phyloP scores from a whole-genome alignment of 208 protist genomes.

The Leishmania gerbilli region DNA sequence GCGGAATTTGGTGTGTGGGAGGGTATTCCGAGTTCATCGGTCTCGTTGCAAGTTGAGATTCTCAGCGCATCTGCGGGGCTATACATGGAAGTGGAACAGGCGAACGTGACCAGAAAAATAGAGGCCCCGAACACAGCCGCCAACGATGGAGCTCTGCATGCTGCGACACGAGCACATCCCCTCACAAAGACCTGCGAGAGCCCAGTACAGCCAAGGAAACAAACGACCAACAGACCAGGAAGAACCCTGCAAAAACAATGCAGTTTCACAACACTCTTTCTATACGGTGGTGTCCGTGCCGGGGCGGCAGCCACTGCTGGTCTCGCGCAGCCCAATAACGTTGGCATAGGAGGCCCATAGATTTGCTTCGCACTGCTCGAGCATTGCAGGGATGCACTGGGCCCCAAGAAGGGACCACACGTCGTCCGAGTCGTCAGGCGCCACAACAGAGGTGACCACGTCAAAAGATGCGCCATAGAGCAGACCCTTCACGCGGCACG shows the following conservation, averaged over 20 bases:
- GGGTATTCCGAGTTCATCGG: background rate
- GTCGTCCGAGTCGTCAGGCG: slow-evolving; percentile 24
- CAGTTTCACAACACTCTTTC: background rate
- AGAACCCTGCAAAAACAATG: background rate
- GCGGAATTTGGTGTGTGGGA: background rate
- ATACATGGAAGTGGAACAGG: background rate
- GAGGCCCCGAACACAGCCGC: background rate
- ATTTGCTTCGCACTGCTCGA: slow-evolving; percentile 78
- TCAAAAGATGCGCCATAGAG: slow-evolving; percentile 81
- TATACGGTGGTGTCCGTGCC: background rate
- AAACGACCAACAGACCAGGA: background rate
- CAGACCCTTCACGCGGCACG: slow-evolving; percentile 40
- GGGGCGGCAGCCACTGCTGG: too few relatives aligned
- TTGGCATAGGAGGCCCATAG: slow-evolving; percentile 76
- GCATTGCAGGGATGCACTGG: slow-evolving; percentile 40
- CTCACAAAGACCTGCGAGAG: background rate
- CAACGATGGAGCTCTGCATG: background rate
- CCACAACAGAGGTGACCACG: slow-evolving; percentile 24
- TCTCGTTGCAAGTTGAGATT: background rate
- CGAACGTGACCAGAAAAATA: background rate
- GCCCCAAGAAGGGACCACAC: slow-evolving; percentile 15
- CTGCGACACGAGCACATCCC: background rate
- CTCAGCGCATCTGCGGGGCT: background rate
- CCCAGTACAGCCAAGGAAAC: background rate
- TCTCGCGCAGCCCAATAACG: slow-evolving; percentile 44